Evolutionary conservation across 2,329 filamentous ascomycete species (phyloP), one percentile per base, ranked within the genome.

Genomic region (Trichoderma sp.): DNA sequence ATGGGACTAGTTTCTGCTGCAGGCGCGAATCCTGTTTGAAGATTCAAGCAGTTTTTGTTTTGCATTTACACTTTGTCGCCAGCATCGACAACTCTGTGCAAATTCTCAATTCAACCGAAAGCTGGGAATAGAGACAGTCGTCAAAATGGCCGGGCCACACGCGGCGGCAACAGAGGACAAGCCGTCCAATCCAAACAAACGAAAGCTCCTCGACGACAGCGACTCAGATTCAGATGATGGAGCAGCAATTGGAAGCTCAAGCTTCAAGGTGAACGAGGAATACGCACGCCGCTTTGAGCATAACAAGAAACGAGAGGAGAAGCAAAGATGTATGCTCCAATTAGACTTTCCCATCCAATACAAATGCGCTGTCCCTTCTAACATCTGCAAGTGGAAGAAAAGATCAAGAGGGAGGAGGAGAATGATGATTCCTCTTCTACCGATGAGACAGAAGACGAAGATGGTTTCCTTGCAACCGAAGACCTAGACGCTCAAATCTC

Each of bases 251-350:
- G 81, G 80, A 56, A 80, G 81, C 71, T 80, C 81, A 56, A 84
- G 84, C 71, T 88, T 98, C 80, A 94, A 92, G 80, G 91, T 99
- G 82, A 98, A 99, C 82, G 86, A 94, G 80, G 93, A 97, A 67
- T 99, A 91, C 81, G 96, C 96, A 57, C 90, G 89, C 76, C 88
- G 93, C 53, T 98, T 97, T 77, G 96, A 99, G 81, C 88, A 98
- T 83, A 99, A 99, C 84, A 98, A 98, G 85, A 97, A 97, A 84
- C 89, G 95, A 72, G 95, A 97, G 79, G 96, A 99, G 80, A 84
- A 90, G 74, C 91, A 94, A 18, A 87, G 88, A 78, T 81, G 91
- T 92, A 78, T 77, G 89, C 82, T 74, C 12, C 4, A 43, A 64
- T 36, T 58, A 47, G 39, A 57, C 36, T 43, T 43, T n/a, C 7